phyloP scores from a whole-genome alignment of 208 protist species.

The Acanthamoeba castellanii region DNA sequence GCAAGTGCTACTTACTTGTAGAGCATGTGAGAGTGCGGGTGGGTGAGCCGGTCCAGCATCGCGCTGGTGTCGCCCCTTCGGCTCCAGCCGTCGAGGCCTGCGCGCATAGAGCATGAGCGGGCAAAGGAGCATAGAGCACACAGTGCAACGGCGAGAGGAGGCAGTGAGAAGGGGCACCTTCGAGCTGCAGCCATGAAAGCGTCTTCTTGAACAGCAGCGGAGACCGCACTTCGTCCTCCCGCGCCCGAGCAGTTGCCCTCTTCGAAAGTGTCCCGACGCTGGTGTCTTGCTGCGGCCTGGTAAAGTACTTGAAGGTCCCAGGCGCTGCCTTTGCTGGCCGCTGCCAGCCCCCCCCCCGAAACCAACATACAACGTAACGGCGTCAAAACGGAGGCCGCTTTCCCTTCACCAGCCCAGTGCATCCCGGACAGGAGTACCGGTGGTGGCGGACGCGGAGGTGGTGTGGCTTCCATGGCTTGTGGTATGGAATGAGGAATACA shows the following conservation, averaged over 20 bases:
- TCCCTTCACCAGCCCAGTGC: too few species aligned
- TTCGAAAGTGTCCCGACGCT: neutral
- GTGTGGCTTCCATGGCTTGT: neutral
- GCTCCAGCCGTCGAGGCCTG: constrained; percentile 2
- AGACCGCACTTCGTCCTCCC: neutral
- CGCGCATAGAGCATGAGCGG: neutral
- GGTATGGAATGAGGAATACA: neutral
- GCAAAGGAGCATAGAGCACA: neutral
- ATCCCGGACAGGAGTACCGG: too few species aligned
- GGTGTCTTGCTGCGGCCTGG: neutral
- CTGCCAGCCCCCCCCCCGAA: neutral
- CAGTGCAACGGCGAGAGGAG: neutral
- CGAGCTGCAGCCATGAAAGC: neutral
- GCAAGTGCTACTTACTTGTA: neutral
- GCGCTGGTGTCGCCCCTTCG: neutral
- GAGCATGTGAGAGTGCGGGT: constrained; percentile 8
- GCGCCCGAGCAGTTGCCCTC: neutral
- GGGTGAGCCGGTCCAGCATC: neutral
- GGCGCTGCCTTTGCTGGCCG: neutral
- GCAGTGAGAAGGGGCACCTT: neutral
- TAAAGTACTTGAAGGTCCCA: neutral
- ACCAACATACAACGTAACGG: neutral
- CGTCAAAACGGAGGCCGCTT: too few species aligned
- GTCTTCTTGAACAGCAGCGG: constrained; percentile 8
- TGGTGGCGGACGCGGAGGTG: neutral